A percentile compares a stretch with the other conserved stretches of the same genome.
Conservation (phyloP, 345 rosid genomes). For the Camelina sativa region DNA sequence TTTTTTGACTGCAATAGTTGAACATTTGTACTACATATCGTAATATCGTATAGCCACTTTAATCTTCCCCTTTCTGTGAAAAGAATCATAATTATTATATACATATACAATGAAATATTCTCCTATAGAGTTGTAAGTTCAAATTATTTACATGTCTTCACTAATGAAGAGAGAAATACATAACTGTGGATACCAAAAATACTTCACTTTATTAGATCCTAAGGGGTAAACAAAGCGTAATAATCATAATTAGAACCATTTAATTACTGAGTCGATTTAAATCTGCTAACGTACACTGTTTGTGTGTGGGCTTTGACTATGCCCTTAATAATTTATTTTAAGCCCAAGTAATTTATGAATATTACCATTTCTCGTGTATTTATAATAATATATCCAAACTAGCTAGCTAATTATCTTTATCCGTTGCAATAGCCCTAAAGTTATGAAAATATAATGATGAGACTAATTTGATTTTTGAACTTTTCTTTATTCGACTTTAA, state of each 20-base stretch:
- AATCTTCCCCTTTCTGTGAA: background rate
- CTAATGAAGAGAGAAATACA: constrained; percentile 3
- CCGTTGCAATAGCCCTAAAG: constrained; percentile 29
- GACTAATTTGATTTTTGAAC: background rate
- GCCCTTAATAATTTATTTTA: no score
- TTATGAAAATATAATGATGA: constrained; percentile 33
- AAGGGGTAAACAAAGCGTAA: background rate
- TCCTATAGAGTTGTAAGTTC: background rate
- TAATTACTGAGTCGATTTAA: background rate
- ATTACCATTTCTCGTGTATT: background rate
- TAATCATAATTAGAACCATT: background rate
- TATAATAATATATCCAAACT: constrained; percentile 4
- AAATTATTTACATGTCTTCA: background rate
- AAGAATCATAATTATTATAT: constrained; percentile 4
- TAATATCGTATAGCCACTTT: constrained; percentile 37
- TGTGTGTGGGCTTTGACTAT: no score
- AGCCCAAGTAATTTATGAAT: background rate
- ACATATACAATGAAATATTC: background rate
- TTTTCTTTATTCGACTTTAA: constrained; percentile 40
- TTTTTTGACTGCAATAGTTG: constrained; percentile 49
- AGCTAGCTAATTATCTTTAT: constrained; percentile 25
- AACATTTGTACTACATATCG: constrained; percentile 34
- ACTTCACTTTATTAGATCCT: background rate
- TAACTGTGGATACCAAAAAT: background rate
- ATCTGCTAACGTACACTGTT: background rate